Evolutionary conservation across 352 stramenopile species (phyloP), one percentile per base, ranked within the genome.

Genomic region (Saprolegnia diclina): DNA sequence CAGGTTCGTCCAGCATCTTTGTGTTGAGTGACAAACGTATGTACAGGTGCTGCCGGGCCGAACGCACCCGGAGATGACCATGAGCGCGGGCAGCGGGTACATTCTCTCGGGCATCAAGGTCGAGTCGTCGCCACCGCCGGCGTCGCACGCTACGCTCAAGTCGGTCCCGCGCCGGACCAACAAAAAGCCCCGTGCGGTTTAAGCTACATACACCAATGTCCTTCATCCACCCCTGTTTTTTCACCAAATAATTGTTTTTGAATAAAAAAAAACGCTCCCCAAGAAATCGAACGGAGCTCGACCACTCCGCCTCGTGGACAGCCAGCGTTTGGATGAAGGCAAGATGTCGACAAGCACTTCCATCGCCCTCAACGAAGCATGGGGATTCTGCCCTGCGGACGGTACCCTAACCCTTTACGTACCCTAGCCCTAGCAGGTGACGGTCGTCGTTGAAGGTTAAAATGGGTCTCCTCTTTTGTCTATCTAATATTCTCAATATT

Each of bases 31-130:
- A 46, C 24, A 24, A 24, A 35, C 3, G 32, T 7, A 21, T 69
- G 46, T 52, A 14, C 61, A 70, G 63, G 57, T 95, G 18, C 65
- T 98, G 21, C 91, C 92, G 6, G 91, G 91, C 18, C 83, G 94
- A 16, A 99, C 94, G 35, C 96, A 98, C 79, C 96, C 96, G 0
- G 88, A 93, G 66, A 99, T 98, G 96, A 97, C 85, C 71, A 99
- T 99, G 91, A 97, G 86, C 73, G 94, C 96, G 57, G 97, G 90
- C 77, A 97, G 94, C 53, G 94, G 96, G 18, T 99, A 97, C 72
- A 76, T 99, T 37, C 77, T 99, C 19, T 97, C 89, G 6, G 95
- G 94, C 5, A 92, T 96, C 56, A 98, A 98, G 76, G 84, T 98
- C 45, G 55, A 78, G 18, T 29, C 44, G 13, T 62, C 50, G n/a